Evolutionary conservation across 208 protist genomes (phyloP), one percentile per base, ranked within the genome.

Genomic region (Leishmania martiniquensis): DNA sequence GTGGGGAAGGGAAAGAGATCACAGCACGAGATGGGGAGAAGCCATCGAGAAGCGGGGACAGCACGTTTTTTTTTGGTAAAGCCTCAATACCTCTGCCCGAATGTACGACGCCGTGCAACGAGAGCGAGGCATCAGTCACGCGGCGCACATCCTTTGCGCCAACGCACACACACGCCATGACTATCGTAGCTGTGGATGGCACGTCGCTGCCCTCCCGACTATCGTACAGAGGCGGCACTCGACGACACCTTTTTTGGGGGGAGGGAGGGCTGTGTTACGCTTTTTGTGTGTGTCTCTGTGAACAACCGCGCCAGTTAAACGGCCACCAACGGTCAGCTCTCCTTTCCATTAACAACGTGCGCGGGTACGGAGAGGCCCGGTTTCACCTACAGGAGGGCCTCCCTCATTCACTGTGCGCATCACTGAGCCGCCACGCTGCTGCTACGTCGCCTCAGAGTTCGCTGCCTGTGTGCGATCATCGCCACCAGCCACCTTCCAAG

Each of bases 391-490:
- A n/a, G 2, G 20, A 1, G 25, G 17, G 42, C 4, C 25, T 52
- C 44, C 47, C n/a, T 52, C 66, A 32, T 70, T 15, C 20, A n/a
- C 1, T 29, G 78, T 76, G 67, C 75, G 69, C 5, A 66, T 82
- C 37, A 86, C 83, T 12, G 74, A 75, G 37, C 83, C 83, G 39
- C 83, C 83, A 13, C 75, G 73, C 67, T 70, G 65, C 34, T 60
- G 59, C 83, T 78, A 86, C 74, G 51, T 72, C 3, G 77, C 68
- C 22, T 86, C 83, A 59, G 83, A 83, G 44, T 34, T 55, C 12
- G 77, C 83, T 15, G 59, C 75, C 45, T 81, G 72, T 12, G 29
- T 44, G 45, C 42, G 13, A 12, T 22, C 0, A 32, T 10, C 67
- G 45, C 55, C 20, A 34, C 55, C 39, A 37, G 17, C 57, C 25